These are phyloP conservation scores for Citrus australasica DNA, from an alignment of 345 rosid species.

Conservation along the genomic window DNA sequence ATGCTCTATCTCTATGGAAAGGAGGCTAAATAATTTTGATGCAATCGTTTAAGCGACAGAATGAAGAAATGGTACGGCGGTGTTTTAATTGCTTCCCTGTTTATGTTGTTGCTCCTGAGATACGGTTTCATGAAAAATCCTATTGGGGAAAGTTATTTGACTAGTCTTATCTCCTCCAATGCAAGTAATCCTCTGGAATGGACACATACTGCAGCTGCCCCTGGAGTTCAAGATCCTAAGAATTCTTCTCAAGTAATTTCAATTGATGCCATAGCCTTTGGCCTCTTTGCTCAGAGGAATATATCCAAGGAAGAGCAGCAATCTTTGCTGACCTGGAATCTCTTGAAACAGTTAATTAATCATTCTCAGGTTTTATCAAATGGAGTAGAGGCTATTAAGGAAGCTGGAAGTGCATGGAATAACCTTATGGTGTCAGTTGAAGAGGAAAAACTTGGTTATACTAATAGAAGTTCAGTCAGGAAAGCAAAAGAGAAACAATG, in stretches of 20 bases:
- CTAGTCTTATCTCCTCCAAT: constrained; percentile 46
- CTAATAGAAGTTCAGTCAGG: constrained; percentile 44
- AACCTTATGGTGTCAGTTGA: constrained; percentile 69
- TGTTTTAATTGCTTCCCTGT: constrained; percentile 64
- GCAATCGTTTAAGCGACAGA: constrained; percentile 23
- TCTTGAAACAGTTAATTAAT: constrained; percentile 53
- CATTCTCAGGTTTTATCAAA: constrained; percentile 62
- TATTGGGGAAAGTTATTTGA: constrained; percentile 49
- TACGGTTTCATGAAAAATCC: constrained; percentile 61
- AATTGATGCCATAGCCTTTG: constrained; percentile 39
- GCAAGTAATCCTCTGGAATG: constrained; percentile 73
- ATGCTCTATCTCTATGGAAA: constrained; percentile 5
- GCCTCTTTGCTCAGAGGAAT: constrained; percentile 60
- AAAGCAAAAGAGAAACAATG: constrained; percentile 67
- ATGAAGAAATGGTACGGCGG: constrained; percentile 93
- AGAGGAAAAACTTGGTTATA: constrained; percentile 50
- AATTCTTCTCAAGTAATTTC: constrained; percentile 62
- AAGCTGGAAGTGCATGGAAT: constrained; percentile 86
- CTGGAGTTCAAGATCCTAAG: constrained; percentile 50
- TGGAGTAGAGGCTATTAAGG: constrained; percentile 86
- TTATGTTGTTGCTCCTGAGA: constrained; percentile 69
- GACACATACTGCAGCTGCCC: constrained; percentile 52
- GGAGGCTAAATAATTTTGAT: constrained; percentile 8
- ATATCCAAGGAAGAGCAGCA: constrained; percentile 57
- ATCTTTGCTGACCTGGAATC: constrained; percentile 79